A percentile compares a stretch with the other conserved stretches of the same genome.
Conservation (phyloP, 2,329 filamentous ascomycete species). For the Pyricularia pennisetigena region DNA sequence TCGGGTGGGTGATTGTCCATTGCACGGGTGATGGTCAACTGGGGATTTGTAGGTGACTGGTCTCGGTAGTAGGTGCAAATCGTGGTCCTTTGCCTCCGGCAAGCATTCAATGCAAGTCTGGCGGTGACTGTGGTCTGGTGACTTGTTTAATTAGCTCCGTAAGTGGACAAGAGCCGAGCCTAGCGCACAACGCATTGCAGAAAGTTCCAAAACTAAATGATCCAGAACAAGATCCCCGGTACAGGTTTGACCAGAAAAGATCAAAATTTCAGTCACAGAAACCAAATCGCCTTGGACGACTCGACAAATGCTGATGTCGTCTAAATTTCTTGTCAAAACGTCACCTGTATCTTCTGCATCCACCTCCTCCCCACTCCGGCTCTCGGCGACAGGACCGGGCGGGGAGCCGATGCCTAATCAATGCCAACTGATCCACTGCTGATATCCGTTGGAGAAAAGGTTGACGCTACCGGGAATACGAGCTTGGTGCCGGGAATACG, state of each 20-base stretch:
- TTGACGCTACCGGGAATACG: background rate
- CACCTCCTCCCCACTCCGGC: background rate
- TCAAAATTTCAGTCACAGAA: background rate
- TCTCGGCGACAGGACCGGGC: background rate
- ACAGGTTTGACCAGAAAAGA: background rate
- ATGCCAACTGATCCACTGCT: background rate
- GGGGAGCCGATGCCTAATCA: background rate
- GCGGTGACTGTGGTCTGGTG: background rate
- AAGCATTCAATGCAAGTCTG: background rate
- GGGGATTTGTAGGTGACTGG: background rate
- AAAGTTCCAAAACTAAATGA: background rate
- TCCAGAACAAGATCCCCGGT: background rate
- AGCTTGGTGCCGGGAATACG: background rate
- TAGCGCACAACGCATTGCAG: background rate
- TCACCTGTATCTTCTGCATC: background rate
- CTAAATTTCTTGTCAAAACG: background rate
- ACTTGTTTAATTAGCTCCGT: background rate
- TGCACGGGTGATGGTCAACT: background rate
- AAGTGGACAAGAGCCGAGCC: background rate
- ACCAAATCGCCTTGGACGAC: background rate
- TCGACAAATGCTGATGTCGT: background rate
- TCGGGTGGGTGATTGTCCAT: background rate
- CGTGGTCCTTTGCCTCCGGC: background rate
- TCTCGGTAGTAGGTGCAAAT: background rate
- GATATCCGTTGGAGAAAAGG: background rate